Percentiles rank a stretch among this genome's conserved stretches.
Evolutionary conservation across 306 rosid genomes (phyloP).

Genomic region (Hylodesmum podocarpum): DNA sequence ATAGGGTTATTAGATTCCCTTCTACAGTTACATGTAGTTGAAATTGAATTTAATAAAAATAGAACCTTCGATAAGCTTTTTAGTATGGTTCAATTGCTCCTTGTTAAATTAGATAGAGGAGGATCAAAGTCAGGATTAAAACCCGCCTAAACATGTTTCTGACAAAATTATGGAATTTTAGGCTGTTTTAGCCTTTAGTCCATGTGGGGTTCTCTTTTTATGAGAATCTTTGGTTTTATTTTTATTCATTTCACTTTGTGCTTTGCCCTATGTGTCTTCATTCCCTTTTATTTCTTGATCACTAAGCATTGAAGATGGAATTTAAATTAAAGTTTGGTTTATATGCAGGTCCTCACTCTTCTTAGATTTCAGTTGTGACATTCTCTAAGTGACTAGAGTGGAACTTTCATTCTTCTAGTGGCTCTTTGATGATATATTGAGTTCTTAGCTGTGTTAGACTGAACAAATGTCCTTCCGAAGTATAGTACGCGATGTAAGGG

Average conservation of each 20-base stretch:
- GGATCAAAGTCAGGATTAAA: conserved; percentile 32
- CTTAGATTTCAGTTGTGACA: conserved; percentile 17
- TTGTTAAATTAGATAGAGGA: conserved; percentile 28
- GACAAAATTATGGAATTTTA: conserved; percentile 59
- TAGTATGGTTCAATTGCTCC: conserved; percentile 26
- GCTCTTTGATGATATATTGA: conserved; percentile 26
- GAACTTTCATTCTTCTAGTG: conserved; percentile 16
- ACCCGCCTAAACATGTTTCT: conserved; percentile 43
- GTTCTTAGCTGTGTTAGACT: conserved; percentile 41
- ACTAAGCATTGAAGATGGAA: conserved; percentile 42
- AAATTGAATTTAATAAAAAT: not conserved
- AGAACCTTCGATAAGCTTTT: not conserved
- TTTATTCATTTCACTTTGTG: conserved; percentile 39
- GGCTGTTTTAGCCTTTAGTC: conserved; percentile 71
- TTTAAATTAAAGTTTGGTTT: conserved; percentile 45
- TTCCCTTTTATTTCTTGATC: conserved; percentile 54
- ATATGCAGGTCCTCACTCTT: conserved; percentile 52
- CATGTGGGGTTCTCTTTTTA: conserved; percentile 58
- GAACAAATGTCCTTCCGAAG: conserved; percentile 92
- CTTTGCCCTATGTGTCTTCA: conserved; percentile 60
- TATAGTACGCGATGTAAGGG: conserved; percentile 93
- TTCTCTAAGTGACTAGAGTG: conserved; percentile 22
- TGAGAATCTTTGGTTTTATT: conserved; percentile 59
- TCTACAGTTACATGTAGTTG: not conserved
- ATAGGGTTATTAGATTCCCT: conserved; percentile 26